Evolutionary conservation across 148 eudicot genomes (phyloP).

Genomic region (Rhododendron henanense): DNA sequence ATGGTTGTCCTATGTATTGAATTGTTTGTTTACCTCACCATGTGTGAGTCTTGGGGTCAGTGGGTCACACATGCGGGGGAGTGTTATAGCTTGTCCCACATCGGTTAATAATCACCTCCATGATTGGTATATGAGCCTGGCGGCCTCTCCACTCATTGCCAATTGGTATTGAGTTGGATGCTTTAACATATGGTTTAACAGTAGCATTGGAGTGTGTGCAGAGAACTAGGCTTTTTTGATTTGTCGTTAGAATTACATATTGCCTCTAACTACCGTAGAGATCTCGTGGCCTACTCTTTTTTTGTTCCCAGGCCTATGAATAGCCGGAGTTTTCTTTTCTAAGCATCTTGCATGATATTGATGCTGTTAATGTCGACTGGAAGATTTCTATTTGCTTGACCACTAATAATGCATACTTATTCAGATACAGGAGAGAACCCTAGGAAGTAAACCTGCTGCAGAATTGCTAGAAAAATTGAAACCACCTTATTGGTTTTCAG

Average conservation of each 20-base stretch:
- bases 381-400: background rate
- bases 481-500: constrained; percentile 97
- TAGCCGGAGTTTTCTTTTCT: background rate
- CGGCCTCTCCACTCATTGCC: no score
- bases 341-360: constrained; percentile 6
- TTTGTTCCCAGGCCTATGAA: background rate
- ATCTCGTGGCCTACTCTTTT: background rate
- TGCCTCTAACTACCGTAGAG: background rate
- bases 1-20: no score
- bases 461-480: constrained; percentile 68
- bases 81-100: no score
- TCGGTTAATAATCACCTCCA: no score
- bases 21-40: no score
- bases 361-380: background rate
- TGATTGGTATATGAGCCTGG: no score
- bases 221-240: constrained; percentile 1
- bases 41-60: no score
- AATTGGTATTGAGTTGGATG: no score
- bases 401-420: background rate
- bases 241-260: background rate
- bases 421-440: constrained; percentile 67
- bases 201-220: background rate
- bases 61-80: no score
- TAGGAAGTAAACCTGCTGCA: constrained; percentile 94
- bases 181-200: no score